These are phyloP conservation scores for Truncatella angustata DNA, from an alignment of 2,329 filamentous ascomycete species.

Conservation along the genomic window DNA sequence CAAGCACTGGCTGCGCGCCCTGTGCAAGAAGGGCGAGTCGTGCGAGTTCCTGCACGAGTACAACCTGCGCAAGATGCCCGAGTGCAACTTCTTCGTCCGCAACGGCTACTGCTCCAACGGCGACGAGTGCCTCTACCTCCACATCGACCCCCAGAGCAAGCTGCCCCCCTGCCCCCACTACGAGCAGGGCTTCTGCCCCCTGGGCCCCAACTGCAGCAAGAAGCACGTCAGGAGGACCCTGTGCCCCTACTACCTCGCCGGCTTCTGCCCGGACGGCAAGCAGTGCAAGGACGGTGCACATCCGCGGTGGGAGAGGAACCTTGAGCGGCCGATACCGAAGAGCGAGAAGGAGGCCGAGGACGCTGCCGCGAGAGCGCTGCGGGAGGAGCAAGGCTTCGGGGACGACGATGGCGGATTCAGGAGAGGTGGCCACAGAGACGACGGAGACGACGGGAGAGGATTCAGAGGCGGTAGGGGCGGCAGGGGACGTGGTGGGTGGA, in stretches of 20 bases:
- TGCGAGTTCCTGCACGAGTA: slow-evolving; percentile 99
- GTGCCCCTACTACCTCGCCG: slow-evolving; percentile 84
- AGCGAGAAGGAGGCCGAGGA: slow-evolving; percentile 57
- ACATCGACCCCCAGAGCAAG: slow-evolving; percentile 80
- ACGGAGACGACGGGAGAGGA: slow-evolving; percentile 28
- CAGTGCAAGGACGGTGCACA: slow-evolving; percentile 80
- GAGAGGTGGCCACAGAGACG: slow-evolving; percentile 24
- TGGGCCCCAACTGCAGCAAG: slow-evolving; percentile 84
- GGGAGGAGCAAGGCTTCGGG: slow-evolving; percentile 42
- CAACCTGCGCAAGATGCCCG: slow-evolving; percentile 96
- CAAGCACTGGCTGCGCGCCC: slow-evolving; percentile 96
- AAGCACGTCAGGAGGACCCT: slow-evolving; percentile 81
- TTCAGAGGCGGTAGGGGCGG: slow-evolving; percentile 37
- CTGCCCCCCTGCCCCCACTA: slow-evolving; percentile 85
- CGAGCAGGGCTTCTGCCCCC: slow-evolving; percentile 89
- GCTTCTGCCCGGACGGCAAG: slow-evolving; percentile 85
- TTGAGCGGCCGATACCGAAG: slow-evolving; percentile 74
- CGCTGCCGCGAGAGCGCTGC: slow-evolving; percentile 21
- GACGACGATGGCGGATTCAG: slow-evolving; percentile 28
- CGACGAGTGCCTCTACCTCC: slow-evolving; percentile 92
- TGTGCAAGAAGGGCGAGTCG: slow-evolving; percentile 95
- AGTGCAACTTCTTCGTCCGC: slow-evolving; percentile 93
- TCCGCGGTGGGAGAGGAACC: slow-evolving; percentile 73
- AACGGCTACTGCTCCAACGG: slow-evolving; percentile 96
- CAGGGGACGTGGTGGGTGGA: slow-evolving; percentile 26